A percentile compares a stretch with the other conserved stretches of the same genome.
Conservation (phyloP, 768 basidiomycete species). For the Rhizopogon vulgaris region DNA sequence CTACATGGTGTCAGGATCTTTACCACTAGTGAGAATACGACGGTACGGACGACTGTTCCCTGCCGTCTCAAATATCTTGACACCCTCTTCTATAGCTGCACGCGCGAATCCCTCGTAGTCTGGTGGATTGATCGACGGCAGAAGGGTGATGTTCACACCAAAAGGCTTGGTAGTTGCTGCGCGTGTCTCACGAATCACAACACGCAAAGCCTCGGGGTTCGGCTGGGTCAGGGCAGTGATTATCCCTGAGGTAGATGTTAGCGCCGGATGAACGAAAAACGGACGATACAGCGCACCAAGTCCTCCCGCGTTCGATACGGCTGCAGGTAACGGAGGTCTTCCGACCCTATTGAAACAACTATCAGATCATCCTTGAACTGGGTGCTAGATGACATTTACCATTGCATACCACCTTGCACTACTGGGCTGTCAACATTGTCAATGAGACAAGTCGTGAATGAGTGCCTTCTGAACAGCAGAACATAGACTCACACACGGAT, state of each 20-base stretch:
- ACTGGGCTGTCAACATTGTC: constrained; percentile 47
- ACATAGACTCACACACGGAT: constrained; percentile 53
- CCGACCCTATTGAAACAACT: constrained; percentile 58
- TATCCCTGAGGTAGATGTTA: constrained; percentile 42
- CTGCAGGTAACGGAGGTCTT: constrained; percentile 63
- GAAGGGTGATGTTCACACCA: constrained; percentile 81
- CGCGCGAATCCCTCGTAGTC: constrained; percentile 83
- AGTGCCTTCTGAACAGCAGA: background rate
- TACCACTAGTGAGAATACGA: background rate
- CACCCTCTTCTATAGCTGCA: constrained; percentile 79
- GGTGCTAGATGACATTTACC: constrained; percentile 33
- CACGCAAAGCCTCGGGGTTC: constrained; percentile 70
- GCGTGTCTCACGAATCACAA: constrained; percentile 74
- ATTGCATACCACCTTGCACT: constrained; percentile 91
- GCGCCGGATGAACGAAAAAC: background rate
- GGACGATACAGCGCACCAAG: constrained; percentile 40
- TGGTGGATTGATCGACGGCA: constrained; percentile 86
- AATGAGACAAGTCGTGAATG: background rate
- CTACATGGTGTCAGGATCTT: constrained; percentile 29
- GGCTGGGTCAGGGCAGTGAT: constrained; percentile 89
- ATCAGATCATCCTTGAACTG: background rate
- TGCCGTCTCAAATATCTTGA: constrained; percentile 89
- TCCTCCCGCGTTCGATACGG: constrained; percentile 79
- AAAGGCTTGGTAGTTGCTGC: constrained; percentile 68
- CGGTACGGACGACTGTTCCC: constrained; percentile 73